Base-by-base conservation (phyloP, 2,329 filamentous ascomycete species). In the Colletotrichum siamense region DNA sequence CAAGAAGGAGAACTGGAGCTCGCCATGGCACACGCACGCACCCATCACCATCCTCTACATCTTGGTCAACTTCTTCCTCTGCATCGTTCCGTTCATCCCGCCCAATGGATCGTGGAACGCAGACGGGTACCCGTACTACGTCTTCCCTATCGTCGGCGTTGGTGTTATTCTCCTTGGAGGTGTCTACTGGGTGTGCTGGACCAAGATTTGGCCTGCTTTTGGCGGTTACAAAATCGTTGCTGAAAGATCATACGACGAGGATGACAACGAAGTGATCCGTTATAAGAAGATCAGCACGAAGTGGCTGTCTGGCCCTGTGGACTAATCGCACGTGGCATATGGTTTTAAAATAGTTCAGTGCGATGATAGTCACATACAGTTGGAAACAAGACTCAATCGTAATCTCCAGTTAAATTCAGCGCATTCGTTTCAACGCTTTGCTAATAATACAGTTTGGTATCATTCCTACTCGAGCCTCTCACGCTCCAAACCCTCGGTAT, bases 121-220 rank as follows among this genome's bases (percentile, higher is more conserved):
- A 1, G 85, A 88, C 15, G 87, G 88, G 0, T 91, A 91, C 55
- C 89, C 89, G 3, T 91, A 91, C 83, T 92, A 89, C 73, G 83
- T 91, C 0, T 91, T 91, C 78, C 90, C 90, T 0, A 85, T 91
- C 1, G 89, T 92, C 1, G 90, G 89, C 0, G 86, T 91, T 1
- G 86, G 85, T 1, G 88, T 92, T 8, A 79, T 92, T 30, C 66
- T 90, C 0, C 81, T 91, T 0, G 90, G 90, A 3, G 87, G 75
- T 0, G 67, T 88, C 3, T 92, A 92, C 81, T 92, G 90, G 90
- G 70, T 82, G 0, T 79, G 88, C 22, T 91, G 90, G 90, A 88
- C 87, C 2, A 88, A 86, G 81, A 77, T 90, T 4, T 84, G 88
- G 76, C 90, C 89, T 0, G 82, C 83, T 4, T 81, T 91, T 34